phyloP scores from a whole-genome alignment of 116 monocot genomes.

The Posidonia oceanica region DNA sequence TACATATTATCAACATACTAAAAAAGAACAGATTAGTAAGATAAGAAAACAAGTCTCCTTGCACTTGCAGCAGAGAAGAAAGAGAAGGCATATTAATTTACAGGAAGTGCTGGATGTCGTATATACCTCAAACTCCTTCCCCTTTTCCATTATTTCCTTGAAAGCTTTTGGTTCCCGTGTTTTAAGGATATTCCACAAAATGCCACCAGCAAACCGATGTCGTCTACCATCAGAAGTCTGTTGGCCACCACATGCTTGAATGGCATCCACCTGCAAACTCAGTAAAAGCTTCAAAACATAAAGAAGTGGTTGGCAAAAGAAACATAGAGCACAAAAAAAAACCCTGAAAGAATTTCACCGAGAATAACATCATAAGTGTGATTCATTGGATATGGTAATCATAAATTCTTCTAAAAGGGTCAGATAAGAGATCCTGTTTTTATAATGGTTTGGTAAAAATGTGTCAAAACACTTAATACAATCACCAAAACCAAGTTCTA shows the following conservation, averaged over 20 bases:
- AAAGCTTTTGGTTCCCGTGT: slow-evolving; percentile 81
- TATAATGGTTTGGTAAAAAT: no score
- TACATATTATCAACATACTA: neutral
- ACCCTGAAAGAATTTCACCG: no score
- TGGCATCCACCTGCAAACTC: slow-evolving; percentile 53
- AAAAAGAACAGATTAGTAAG: neutral
- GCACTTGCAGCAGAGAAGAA: neutral
- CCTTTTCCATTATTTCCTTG: slow-evolving; percentile 93
- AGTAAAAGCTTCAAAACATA: neutral
- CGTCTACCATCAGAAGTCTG: slow-evolving; percentile 65
- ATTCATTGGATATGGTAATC: no score
- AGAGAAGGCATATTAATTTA: neutral
- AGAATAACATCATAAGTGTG: no score
- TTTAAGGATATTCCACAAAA: slow-evolving; percentile 95
- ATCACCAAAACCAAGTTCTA: no score
- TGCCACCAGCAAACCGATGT: slow-evolving; percentile 66
- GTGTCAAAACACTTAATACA: no score
- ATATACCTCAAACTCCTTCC: slow-evolving; percentile 91
- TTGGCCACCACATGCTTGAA: slow-evolving; percentile 80
- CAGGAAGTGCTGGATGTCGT: neutral
- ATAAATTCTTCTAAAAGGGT: no score
- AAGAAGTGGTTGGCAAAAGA: neutral
- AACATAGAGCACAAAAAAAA: no score
- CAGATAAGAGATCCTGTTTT: no score
- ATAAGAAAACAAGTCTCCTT: neutral